Percentiles rank a stretch among this genome's conserved stretches.
These are phyloP conservation scores for Lagenaria siceraria DNA, from an alignment of 306 rosid species.

Conservation along the genomic window DNA sequence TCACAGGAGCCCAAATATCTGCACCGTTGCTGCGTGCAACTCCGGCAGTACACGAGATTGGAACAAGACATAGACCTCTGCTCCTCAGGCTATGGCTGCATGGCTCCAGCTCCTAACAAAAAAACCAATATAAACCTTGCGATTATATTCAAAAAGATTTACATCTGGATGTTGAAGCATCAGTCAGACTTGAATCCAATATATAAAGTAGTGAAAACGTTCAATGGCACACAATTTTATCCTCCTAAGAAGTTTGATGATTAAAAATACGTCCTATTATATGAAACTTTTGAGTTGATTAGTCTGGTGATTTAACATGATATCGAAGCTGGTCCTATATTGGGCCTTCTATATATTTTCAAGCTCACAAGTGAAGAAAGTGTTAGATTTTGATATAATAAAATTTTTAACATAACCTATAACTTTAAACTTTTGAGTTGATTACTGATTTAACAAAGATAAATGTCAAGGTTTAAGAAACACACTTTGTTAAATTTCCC, in stretches of 20 bases:
- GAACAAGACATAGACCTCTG: conserved; percentile 85
- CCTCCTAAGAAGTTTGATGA: too few relatives aligned
- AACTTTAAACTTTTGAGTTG: too few relatives aligned
- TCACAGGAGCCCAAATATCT: conserved; percentile 95
- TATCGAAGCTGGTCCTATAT: too few relatives aligned
- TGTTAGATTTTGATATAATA: too few relatives aligned
- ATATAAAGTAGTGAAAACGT: neutral
- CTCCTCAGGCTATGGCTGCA: conserved; percentile 52
- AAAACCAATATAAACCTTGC: neutral
- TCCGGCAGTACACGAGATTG: conserved; percentile 60
- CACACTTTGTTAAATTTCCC: neutral
- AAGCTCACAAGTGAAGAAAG: too few relatives aligned
- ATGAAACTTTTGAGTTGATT: too few relatives aligned
- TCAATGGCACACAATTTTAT: neutral
- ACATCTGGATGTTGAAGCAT: neutral
- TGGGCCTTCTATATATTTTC: too few relatives aligned
- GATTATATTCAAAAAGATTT: neutral
- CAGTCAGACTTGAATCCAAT: neutral
- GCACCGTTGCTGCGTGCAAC: conserved; percentile 92
- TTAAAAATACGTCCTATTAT: neutral
- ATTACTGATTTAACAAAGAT: too few relatives aligned
- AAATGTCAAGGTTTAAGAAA: neutral
- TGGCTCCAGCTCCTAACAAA: conserved; percentile 41
- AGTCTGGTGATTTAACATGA: too few relatives aligned
- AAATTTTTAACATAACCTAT: too few relatives aligned